Conservation (phyloP, 352 stramenopile species). For the Phytophthora capsici region DNA sequence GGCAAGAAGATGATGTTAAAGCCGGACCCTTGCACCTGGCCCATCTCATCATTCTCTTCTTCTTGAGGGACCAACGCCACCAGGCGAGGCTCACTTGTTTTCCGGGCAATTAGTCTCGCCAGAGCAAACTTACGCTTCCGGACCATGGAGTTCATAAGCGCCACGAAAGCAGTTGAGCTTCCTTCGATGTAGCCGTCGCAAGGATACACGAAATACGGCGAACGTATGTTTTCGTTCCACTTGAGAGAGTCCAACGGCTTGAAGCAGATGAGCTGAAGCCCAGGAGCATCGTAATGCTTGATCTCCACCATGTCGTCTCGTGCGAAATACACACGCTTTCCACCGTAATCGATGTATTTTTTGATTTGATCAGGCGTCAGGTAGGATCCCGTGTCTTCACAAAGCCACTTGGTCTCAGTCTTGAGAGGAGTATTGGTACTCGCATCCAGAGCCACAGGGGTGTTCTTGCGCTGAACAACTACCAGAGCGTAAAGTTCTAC, state of each 20-base stretch:
- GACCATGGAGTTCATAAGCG: conserved; percentile 71
- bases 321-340: conserved; percentile 82
- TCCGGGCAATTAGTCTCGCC: conserved; percentile 71
- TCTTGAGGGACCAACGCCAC: conserved; percentile 82
- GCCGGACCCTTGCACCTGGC: conserved; percentile 78
- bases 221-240: conserved; percentile 75
- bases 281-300: conserved; percentile 78
- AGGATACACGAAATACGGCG: conserved; percentile 85
- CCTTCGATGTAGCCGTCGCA: conserved; percentile 82
- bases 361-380: conserved; percentile 79
- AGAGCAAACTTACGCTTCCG: conserved; percentile 71
- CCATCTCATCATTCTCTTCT: conserved; percentile 77
- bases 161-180: conserved; percentile 72
- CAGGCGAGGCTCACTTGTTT: conserved; percentile 77
- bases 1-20: conserved; percentile 84
- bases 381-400: conserved; percentile 80
- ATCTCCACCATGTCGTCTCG: conserved; percentile 82
- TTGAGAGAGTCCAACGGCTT: conserved; percentile 64
- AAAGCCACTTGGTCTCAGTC: conserved; percentile 87
- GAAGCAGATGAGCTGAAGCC: conserved; percentile 85
- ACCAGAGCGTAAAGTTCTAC: conserved; percentile 78
- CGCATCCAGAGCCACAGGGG: conserved; percentile 67
- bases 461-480: conserved; percentile 68
- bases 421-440: conserved; percentile 79
- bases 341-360: conserved; percentile 75